Percentiles rank a stretch among this genome's conserved stretches.
Evolutionary conservation across 345 rosid genomes (phyloP).

Genomic region (Erodium maritimum): DNA sequence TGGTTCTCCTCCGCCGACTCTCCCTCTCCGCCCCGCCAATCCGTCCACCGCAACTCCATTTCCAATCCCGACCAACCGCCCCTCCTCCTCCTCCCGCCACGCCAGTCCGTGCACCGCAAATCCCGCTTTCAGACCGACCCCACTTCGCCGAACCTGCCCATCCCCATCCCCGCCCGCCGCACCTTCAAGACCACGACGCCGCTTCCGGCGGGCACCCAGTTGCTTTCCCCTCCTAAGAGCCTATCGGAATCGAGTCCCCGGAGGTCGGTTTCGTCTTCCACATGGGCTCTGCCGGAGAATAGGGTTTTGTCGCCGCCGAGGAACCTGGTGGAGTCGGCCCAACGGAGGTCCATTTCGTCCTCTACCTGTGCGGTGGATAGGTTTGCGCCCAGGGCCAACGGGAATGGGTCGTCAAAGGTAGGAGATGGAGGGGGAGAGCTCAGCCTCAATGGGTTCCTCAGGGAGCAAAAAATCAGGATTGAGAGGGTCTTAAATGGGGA

Average conservation of each 20-base stretch:
- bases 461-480: constrained; percentile 33
- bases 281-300: constrained; percentile 18
- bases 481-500: constrained; percentile 28
- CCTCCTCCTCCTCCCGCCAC: constrained; percentile 21
- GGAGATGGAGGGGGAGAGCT: constrained; percentile 12
- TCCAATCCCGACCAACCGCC: constrained; percentile 10
- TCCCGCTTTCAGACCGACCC: constrained; percentile 37
- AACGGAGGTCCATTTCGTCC: constrained; percentile 29
- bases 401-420: constrained; percentile 16
- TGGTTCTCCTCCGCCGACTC: constrained; percentile 38
- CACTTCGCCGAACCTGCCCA: constrained; percentile 23
- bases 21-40: constrained; percentile 5
- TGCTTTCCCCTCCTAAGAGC: constrained; percentile 40
- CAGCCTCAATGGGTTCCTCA: constrained; percentile 34
- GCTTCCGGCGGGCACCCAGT: constrained; percentile 10
- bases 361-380: constrained; percentile 39
- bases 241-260: constrained; percentile 24
- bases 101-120: constrained; percentile 24
- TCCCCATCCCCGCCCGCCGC: constrained; percentile 22
- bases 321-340: constrained; percentile 41
- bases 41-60: background rate
- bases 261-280: constrained; percentile 30
- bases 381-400: constrained; percentile 6
- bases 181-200: constrained; percentile 18
- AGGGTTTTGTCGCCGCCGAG: constrained; percentile 39